Evolutionary conservation across 139 green algal genomes (phyloP).

Genomic region (Microglena sp.): DNA sequence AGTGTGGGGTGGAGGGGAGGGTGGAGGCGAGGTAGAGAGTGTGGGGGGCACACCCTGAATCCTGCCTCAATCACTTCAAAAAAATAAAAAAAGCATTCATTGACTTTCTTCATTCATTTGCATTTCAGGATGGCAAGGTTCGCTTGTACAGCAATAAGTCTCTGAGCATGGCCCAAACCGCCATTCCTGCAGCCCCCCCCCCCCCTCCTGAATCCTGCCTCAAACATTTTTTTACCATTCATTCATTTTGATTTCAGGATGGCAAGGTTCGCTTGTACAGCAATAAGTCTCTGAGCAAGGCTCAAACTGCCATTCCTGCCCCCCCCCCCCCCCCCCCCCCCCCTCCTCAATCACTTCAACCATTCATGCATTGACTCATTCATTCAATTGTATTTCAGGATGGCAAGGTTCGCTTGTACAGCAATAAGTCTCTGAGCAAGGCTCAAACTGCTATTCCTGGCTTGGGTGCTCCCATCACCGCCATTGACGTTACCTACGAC

Average conservation of each 20-base stretch:
- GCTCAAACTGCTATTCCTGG: constrained; percentile 83
- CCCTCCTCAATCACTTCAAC: background rate
- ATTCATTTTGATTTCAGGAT: background rate
- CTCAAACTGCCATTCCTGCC: background rate
- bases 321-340: too few relatives aligned
- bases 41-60: too few relatives aligned
- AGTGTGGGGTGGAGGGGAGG: too few relatives aligned
- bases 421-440: constrained; percentile 56
- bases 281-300: background rate
- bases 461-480: constrained; percentile 79
- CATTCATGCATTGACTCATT: background rate
- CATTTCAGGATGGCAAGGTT: constrained; percentile 41
- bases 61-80: too few relatives aligned
- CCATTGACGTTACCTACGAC: constrained; percentile 27
- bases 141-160: constrained; percentile 80
- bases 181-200: too few relatives aligned
- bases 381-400: background rate
- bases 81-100: too few relatives aligned
- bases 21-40: too few relatives aligned
- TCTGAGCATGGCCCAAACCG: constrained; percentile 68
- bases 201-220: too few relatives aligned
- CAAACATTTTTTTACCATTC: background rate
- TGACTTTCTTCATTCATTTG: too few relatives aligned
- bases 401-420: constrained; percentile 78
- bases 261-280: constrained; percentile 4